phyloP scores from a whole-genome alignment of 2,329 filamentous ascomycete species.

The Akanthomyces dipterigenus region DNA sequence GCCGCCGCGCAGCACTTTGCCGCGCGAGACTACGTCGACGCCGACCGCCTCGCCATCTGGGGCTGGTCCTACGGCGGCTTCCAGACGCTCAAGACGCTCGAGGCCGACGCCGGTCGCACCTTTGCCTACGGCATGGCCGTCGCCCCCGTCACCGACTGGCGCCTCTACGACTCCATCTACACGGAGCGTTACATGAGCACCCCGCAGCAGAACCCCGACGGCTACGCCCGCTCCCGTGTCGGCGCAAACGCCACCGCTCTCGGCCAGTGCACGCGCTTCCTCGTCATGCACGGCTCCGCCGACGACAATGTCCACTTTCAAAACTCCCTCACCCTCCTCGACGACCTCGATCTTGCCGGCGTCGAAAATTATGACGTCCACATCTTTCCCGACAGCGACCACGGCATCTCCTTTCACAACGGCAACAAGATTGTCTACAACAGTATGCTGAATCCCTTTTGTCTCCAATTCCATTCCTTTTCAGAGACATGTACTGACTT shows the following conservation, averaged over 20 bases:
- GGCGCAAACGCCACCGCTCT: slow-evolving; percentile 63
- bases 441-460: slow-evolving; percentile 53
- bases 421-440: slow-evolving; percentile 88
- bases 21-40: slow-evolving; percentile 74
- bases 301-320: slow-evolving; percentile 98
- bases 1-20: slow-evolving; percentile 81
- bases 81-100: slow-evolving; percentile 88
- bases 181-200: slow-evolving; percentile 97
- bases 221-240: slow-evolving; percentile 72
- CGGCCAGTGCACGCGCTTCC: slow-evolving; percentile 71
- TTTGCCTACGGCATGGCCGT: slow-evolving; percentile 98
- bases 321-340: slow-evolving; percentile 81
- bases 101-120: slow-evolving; percentile 79
- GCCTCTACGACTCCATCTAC: slow-evolving; percentile 90
- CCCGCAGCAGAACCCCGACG: slow-evolving; percentile 70
- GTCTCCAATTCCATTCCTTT: neutral
- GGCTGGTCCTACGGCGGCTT: slow-evolving; percentile 98
- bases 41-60: slow-evolving; percentile 82
- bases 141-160: slow-evolving; percentile 97
- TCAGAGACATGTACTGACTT: slow-evolving; percentile 1
- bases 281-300: slow-evolving; percentile 92
- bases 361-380: slow-evolving; percentile 96
- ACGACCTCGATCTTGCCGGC: slow-evolving; percentile 72
- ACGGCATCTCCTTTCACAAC: slow-evolving; percentile 91
- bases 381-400: slow-evolving; percentile 93